Evolutionary conservation across 495 filamentous ascomycete genomes (phyloP).

Genomic region (Penicillium coprophilum): DNA sequence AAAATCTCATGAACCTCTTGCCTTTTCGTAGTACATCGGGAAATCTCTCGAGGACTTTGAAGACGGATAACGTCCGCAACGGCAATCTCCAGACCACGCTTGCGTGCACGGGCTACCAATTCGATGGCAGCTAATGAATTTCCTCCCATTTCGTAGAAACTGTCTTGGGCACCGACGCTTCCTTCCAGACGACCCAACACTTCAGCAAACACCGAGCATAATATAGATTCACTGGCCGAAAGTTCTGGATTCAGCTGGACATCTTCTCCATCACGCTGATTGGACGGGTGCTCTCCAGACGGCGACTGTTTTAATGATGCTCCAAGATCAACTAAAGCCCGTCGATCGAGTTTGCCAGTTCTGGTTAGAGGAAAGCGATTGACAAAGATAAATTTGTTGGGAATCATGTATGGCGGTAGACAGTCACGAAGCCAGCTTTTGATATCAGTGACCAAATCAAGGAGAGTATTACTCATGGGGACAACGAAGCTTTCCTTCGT

Average conservation of each 20-base stretch:
- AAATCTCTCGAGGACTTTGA: not conserved
- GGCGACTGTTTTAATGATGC: not conserved
- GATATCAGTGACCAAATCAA: not conserved
- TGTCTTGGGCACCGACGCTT: not conserved
- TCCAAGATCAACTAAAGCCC: conserved; percentile 4
- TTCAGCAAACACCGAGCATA: not conserved
- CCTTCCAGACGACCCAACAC: not conserved
- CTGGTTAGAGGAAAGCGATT: not conserved
- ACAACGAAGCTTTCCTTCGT: not conserved
- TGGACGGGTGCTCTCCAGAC: not conserved
- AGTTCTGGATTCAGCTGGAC: not conserved
- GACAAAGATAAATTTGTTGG: not conserved
- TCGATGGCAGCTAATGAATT: conserved; percentile 2
- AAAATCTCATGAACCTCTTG: not conserved
- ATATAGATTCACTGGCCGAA: not conserved
- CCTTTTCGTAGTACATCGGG: not conserved
- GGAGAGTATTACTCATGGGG: not conserved
- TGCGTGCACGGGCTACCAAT: conserved; percentile 1
- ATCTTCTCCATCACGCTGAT: not conserved
- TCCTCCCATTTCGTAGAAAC: not conserved
- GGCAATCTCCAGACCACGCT: not conserved
- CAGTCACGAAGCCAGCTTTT: not conserved
- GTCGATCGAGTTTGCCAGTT: conserved; percentile 2
- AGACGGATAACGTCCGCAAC: not conserved
- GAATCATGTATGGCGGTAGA: not conserved